Percentiles rank a stretch among this genome's conserved stretches.
Conservation (phyloP, 371 early-diverging fungal species). For the Umbelopsis sp. region DNA sequence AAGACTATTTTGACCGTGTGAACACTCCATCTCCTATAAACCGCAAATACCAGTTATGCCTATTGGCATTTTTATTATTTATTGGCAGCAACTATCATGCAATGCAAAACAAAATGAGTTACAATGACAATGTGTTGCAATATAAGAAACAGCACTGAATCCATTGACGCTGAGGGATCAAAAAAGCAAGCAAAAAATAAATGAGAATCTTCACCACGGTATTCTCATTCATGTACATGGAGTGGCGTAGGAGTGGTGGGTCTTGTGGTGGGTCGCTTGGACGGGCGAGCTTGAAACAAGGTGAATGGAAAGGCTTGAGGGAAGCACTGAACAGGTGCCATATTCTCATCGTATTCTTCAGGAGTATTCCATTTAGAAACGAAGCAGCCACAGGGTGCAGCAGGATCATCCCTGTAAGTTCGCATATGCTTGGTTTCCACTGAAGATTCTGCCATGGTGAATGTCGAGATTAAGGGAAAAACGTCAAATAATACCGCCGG, state of each 20-base stretch:
- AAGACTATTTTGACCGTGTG: too few relatives aligned
- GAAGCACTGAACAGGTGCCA: slow-evolving; percentile 21
- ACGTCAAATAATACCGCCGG: neutral
- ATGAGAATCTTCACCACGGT: too few relatives aligned
- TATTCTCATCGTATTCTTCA: slow-evolving; percentile 12
- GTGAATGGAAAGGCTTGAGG: slow-evolving; percentile 16
- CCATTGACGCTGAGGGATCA: too few relatives aligned
- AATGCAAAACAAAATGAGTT: too few relatives aligned
- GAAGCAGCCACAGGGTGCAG: slow-evolving; percentile 3
- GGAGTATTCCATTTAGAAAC: slow-evolving; percentile 2
- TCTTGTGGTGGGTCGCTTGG: neutral
- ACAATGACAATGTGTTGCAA: too few relatives aligned
- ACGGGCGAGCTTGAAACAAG: slow-evolving; percentile 1
- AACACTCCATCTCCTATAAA: too few relatives aligned
- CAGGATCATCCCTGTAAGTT: slow-evolving; percentile 1
- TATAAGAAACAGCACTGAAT: too few relatives aligned
- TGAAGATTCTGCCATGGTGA: neutral
- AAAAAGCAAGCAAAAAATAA: too few relatives aligned
- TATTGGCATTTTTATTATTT: too few relatives aligned
- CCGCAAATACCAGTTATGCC: too few relatives aligned
- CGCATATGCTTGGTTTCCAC: neutral
- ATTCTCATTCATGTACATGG: neutral
- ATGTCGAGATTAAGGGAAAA: slow-evolving; percentile 1
- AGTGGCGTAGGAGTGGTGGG: neutral
- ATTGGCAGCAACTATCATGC: too few relatives aligned